Percentiles rank a stretch among this genome's conserved stretches.
Evolutionary conservation across 306 rosid genomes (phyloP).

Genomic region (Pyrus betulifolia): DNA sequence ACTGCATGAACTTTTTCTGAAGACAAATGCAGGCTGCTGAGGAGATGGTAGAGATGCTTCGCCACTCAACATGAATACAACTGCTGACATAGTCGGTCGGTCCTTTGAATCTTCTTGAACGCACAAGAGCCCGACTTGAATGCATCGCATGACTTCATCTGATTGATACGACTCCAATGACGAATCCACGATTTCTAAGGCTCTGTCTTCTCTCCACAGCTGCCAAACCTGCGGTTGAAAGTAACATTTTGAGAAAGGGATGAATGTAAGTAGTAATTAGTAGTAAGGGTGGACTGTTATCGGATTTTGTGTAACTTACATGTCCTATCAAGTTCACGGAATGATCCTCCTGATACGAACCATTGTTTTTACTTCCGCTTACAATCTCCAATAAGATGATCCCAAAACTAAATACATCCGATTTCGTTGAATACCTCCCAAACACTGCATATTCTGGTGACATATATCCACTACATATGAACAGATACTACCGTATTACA

Average conservation of each 20-base stretch:
- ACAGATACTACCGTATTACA: neutral
- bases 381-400: conserved; percentile 48
- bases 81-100: conserved; percentile 49
- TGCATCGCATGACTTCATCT: conserved; percentile 45
- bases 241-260: neutral
- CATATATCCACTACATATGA: conserved; percentile 44
- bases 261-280: neutral
- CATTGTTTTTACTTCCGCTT: conserved; percentile 35
- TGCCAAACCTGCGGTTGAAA: conserved; percentile 34
- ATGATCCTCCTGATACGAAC: conserved; percentile 11
- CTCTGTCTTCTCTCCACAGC: conserved; percentile 38
- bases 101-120: conserved; percentile 52
- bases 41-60: conserved; percentile 6
- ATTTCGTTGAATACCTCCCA: conserved; percentile 37
- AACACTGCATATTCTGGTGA: conserved; percentile 56
- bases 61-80: conserved; percentile 52
- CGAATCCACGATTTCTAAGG: conserved; percentile 38
- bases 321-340: conserved; percentile 40
- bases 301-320: conserved; percentile 21
- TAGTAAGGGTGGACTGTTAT: neutral
- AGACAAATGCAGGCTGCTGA: conserved; percentile 13
- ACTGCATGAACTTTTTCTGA: neutral
- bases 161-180: conserved; percentile 8
- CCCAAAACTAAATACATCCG: conserved; percentile 50
- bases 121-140: conserved; percentile 62